A percentile compares a stretch with the other conserved stretches of the same genome.
These are phyloP conservation scores for Lodderomyces pseudojiufengensis DNA, from an alignment of 1,139 yeast genomes.

Conservation along the genomic window DNA sequence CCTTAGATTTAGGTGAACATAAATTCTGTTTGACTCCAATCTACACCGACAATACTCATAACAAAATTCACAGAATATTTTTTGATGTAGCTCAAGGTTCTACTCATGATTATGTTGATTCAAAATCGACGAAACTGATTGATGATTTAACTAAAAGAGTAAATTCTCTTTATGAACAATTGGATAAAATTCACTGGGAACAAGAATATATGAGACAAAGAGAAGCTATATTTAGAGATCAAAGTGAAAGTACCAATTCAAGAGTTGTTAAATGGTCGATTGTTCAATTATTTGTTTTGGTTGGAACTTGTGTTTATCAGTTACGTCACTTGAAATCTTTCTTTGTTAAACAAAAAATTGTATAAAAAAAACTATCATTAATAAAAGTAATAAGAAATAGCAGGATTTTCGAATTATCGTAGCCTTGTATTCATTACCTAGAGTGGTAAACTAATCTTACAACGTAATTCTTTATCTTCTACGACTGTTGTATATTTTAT, in stretches of 20 bases:
- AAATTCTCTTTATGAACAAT: conserved; percentile 38
- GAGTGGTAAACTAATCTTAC: too few relatives aligned
- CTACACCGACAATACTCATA: conserved; percentile 33
- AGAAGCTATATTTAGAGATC: conserved; percentile 47
- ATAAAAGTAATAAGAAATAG: too few relatives aligned
- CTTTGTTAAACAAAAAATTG: conserved; percentile 51
- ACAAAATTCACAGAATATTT: conserved; percentile 39
- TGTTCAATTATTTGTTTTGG: conserved; percentile 43
- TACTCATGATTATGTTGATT: conserved; percentile 46
- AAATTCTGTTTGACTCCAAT: conserved; percentile 46
- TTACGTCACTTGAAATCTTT: conserved; percentile 49
- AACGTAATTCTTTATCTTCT: too few relatives aligned
- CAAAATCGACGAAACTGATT: conserved; percentile 43
- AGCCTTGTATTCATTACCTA: too few relatives aligned
- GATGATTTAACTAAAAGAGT: conserved; percentile 41
- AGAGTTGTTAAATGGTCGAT: conserved; percentile 47
- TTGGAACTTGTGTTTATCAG: conserved; percentile 48
- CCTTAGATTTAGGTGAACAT: conserved; percentile 46
- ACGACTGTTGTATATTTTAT: too few relatives aligned
- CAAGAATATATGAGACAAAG: conserved; percentile 47
- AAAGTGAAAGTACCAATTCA: conserved; percentile 44
- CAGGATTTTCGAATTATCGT: background rate
- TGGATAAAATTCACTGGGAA: conserved; percentile 43
- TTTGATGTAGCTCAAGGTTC: conserved; percentile 48
- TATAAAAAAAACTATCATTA: conserved; percentile 23